Conservation (phyloP, 2,329 filamentous ascomycete genomes). For the Botrytis tulipae region DNA sequence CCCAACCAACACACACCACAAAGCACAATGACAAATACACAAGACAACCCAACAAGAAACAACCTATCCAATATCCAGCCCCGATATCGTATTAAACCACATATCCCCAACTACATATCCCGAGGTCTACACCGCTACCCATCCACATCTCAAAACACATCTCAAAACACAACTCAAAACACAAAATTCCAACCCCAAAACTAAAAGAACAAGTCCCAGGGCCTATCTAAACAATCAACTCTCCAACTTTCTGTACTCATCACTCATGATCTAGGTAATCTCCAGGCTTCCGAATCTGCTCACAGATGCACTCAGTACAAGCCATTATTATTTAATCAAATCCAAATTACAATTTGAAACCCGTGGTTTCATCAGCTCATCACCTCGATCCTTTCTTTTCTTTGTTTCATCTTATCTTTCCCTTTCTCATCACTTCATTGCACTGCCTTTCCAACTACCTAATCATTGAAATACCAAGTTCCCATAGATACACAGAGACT, state of each 20-base stretch:
- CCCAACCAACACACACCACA: no score
- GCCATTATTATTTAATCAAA: not conserved
- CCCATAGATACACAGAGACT: not conserved
- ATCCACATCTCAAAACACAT: no score
- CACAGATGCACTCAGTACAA: not conserved
- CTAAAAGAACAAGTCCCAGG: no score
- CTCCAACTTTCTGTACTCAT: not conserved
- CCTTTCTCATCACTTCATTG: not conserved
- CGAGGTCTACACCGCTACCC: no score
- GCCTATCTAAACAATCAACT: not conserved
- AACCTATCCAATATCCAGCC: no score
- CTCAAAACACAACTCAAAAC: no score
- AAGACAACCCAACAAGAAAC: no score
- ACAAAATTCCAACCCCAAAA: no score
- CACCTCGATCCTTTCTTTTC: not conserved
- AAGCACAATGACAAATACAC: no score
- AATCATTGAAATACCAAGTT: not conserved
- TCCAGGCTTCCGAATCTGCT: not conserved
- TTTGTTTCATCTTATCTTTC: not conserved
- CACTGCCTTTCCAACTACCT: not conserved
- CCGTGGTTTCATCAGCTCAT: not conserved
- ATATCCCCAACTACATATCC: no score
- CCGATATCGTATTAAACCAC: no score
- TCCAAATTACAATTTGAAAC: not conserved
- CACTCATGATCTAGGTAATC: not conserved